Percentiles rank a stretch among this genome's conserved stretches.
These are phyloP conservation scores for Endoconidiophora polonica DNA, from an alignment of 2,329 filamentous ascomycete species.

Conservation along the genomic window DNA sequence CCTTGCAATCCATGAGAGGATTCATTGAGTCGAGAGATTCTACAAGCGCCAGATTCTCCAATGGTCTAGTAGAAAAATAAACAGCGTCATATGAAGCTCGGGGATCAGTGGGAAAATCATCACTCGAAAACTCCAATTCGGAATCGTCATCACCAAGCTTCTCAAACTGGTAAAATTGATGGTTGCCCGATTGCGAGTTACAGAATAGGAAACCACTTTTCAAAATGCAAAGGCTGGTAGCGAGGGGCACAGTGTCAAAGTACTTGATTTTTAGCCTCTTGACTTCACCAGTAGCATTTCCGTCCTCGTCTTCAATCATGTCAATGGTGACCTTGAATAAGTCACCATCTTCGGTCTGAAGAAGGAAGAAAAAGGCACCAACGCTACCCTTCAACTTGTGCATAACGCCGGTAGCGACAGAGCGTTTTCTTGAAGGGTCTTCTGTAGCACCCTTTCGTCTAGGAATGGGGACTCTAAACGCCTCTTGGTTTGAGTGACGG, in stretches of 20 bases:
- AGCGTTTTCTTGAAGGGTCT: conserved; percentile 77
- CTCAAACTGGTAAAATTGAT: conserved; percentile 92
- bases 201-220: conserved; percentile 93
- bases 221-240: conserved; percentile 74
- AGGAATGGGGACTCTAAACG: conserved; percentile 78
- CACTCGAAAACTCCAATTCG: conserved; percentile 71
- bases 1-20: conserved; percentile 77
- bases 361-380: conserved; percentile 88
- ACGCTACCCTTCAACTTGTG: conserved; percentile 73
- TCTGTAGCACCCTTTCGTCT: conserved; percentile 75
- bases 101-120: conserved; percentile 63
- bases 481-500: conserved; percentile 85
- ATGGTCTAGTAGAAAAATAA: conserved; percentile 66
- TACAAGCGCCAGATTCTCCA: conserved; percentile 70
- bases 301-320: conserved; percentile 67
- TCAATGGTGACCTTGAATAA: conserved; percentile 93
- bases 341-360: conserved; percentile 96
- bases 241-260: conserved; percentile 87
- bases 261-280: conserved; percentile 83
- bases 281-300: conserved; percentile 66
- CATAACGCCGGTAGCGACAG: conserved; percentile 83
- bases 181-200: conserved; percentile 81
- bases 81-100: conserved; percentile 55
- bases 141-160: conserved; percentile 92
- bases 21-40: conserved; percentile 81